Evolutionary conservation across 345 rosid genomes (phyloP).

Genomic region (Hypericum perforatum): DNA sequence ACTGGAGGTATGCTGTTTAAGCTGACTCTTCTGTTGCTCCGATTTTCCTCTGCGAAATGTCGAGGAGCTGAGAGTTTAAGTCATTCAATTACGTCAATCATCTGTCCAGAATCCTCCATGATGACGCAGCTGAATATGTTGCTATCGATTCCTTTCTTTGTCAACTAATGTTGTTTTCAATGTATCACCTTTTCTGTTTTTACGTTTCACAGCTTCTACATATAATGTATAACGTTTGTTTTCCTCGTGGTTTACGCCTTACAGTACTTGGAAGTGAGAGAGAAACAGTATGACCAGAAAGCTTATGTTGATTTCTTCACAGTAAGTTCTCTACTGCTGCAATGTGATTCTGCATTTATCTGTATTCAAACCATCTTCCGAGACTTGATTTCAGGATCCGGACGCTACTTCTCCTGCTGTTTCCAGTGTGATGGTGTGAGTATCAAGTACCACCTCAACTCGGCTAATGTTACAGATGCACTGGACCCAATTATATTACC

Average conservation of each 20-base stretch:
- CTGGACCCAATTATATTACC: background rate
- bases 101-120: no score
- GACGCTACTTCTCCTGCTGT: conserved; percentile 55
- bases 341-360: conserved; percentile 1
- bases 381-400: conserved; percentile 44
- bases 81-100: no score
- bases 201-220: background rate
- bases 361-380: conserved; percentile 8
- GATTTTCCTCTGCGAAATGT: no score
- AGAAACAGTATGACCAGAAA: conserved; percentile 88
- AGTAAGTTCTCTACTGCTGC: conserved; percentile 26
- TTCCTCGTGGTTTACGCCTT: conserved; percentile 9
- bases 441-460: conserved; percentile 1
- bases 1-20: conserved; percentile 33
- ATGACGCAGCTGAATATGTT: no score
- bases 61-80: no score
- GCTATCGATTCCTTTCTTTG: no score
- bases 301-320: conserved; percentile 71
- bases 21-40: background rate
- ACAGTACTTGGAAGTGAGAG: conserved; percentile 76
- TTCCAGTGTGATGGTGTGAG: conserved; percentile 81
- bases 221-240: background rate
- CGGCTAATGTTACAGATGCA: no score
- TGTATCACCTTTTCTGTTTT: no score
- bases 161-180: no score